phyloP scores from a whole-genome alignment of 805 yeast species.

The Ogataea pilisensis region DNA sequence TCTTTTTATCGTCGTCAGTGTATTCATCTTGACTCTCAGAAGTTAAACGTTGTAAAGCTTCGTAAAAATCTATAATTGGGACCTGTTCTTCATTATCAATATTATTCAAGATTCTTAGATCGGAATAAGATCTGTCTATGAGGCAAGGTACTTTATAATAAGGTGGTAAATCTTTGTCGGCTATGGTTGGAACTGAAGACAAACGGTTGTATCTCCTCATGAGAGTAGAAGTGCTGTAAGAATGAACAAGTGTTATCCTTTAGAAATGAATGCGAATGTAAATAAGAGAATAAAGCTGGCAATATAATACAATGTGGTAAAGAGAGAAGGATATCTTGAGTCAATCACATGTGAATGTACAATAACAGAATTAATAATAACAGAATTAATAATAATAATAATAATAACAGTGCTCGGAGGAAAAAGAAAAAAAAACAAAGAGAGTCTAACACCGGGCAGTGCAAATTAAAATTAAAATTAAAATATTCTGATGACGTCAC shows the following conservation, averaged over 20 bases:
- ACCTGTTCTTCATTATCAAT: constrained; percentile 30
- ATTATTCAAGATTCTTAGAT: constrained; percentile 19
- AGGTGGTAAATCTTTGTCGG: constrained; percentile 11
- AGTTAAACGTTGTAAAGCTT: constrained; percentile 12
- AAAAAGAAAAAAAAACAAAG: no score
- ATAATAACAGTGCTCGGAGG: no score
- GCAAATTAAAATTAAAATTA: no score
- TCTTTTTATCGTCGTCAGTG: neutral
- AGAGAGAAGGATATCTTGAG: neutral
- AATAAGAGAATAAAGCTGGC: no score
- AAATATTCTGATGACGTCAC: no score
- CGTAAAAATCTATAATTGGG: constrained; percentile 22
- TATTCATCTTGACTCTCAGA: constrained; percentile 2
- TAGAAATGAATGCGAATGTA: neutral
- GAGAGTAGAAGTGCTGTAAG: neutral
- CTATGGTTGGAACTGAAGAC: constrained; percentile 10
- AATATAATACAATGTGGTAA: neutral
- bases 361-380: no score
- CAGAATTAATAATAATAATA: no score
- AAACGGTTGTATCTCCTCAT: constrained; percentile 11
- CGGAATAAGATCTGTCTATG: constrained; percentile 14
- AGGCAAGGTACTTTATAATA: constrained; percentile 18
- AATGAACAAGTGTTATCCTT: no score
- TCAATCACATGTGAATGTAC: no score
- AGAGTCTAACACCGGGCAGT: no score